Evolutionary conservation across 352 stramenopile genomes (phyloP).

Genomic region (Elongisporangium undulatum): DNA sequence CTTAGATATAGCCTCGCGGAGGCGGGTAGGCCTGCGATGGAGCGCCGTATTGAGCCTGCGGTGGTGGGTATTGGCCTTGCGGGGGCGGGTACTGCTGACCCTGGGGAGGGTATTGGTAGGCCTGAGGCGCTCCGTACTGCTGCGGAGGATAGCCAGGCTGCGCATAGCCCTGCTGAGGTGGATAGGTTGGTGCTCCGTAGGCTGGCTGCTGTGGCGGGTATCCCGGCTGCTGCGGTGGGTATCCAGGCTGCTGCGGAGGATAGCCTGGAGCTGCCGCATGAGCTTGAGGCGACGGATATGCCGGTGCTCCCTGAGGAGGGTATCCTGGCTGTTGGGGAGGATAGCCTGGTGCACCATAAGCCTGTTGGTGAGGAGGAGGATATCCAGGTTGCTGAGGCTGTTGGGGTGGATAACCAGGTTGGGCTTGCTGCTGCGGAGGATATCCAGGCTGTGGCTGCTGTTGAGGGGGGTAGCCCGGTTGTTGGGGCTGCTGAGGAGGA

Average conservation of each 20-base stretch:
- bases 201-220: slow-evolving; percentile 14
- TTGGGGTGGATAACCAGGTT: slow-evolving; percentile 11
- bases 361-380: slow-evolving; percentile 13
- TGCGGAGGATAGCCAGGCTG: slow-evolving; percentile 12
- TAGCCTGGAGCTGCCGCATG: slow-evolving; percentile 1
- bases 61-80: slow-evolving; percentile 21
- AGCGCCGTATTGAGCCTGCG: neutral
- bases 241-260: slow-evolving; percentile 10
- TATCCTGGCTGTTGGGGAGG: slow-evolving; percentile 14
- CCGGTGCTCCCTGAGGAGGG: slow-evolving; percentile 10
- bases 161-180: slow-evolving; percentile 15
- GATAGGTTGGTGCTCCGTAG: slow-evolving; percentile 6
- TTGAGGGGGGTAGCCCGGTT: slow-evolving; percentile 19
- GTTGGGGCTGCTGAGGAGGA: slow-evolving; percentile 17
- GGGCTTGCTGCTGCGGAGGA: slow-evolving; percentile 9
- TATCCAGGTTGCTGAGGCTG: slow-evolving; percentile 11
- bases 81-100: slow-evolving; percentile 22
- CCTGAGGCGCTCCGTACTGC: slow-evolving; percentile 25
- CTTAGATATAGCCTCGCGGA: slow-evolving; percentile 8
- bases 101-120: slow-evolving; percentile 19
- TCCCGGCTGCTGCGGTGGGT: slow-evolving; percentile 9
- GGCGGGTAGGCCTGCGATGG: slow-evolving; percentile 9
- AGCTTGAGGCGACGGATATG: neutral
- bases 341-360: slow-evolving; percentile 8
- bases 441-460: slow-evolving; percentile 16